Evolutionary conservation across 2,329 filamentous ascomycete genomes (phyloP), one percentile per base, ranked within the genome.

Genomic region (Xylariomycetidae sp.): DNA sequence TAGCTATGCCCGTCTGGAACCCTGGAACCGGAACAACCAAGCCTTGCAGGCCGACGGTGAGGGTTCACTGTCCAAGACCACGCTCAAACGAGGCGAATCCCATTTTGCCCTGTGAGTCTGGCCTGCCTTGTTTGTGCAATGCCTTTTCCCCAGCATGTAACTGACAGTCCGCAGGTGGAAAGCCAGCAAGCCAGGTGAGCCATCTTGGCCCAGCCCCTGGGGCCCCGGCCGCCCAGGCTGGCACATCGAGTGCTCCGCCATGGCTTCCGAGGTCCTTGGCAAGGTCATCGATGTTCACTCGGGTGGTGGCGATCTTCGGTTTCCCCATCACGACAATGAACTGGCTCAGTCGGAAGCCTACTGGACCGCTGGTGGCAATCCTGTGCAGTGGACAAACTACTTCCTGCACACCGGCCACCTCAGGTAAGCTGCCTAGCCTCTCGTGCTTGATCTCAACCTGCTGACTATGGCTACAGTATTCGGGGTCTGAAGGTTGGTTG

Each of bases 201-300:
- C 38, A 25, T 31, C 32, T n/a, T 40, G 35, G 34, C 28, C 31
- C 10, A 40, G 38, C 35, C 35, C 34, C 12, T 38, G 38, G 38
- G 35, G 38, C 24, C 25, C 10, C 25, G 35, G 38, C 16, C 38
- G 35, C 25, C 34, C 38, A 12, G 38, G 38, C 19, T 40, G 38
- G 34, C 38, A 40, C 29, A 40, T 40, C 28, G 35, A 40, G 29
- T 40, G 38, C 16, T 40, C 38, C 25, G 38, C 30, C 22, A 38
- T 40, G 35, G 38, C 38, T 9, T 38, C 35, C 25, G 35, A 40
- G 19, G 38, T 35, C 18, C 31, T 38, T 14, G 38, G 38, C 2
- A 35, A 29, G 25, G 28, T 23, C 19, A 40, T 40, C 28, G 38
- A 40, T 32, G 29, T 40, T 10, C 38, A 40, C 25, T 40, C 38